Conservation (phyloP, 169 alveolate species). For the Cryptosporidium viatorum region DNA sequence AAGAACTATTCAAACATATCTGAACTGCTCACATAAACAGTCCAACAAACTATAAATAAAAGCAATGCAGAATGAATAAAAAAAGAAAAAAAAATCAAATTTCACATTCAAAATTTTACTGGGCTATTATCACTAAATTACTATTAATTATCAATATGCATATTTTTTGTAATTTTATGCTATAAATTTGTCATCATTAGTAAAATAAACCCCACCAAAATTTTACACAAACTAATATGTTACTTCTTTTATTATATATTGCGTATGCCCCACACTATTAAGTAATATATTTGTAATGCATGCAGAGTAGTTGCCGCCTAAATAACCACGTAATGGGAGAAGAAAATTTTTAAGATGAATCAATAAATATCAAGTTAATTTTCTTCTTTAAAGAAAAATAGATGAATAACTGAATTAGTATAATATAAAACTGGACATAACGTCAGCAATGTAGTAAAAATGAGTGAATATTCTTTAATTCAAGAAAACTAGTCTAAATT, state of each 20-base stretch:
- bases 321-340: not conserved
- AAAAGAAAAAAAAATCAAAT: no score
- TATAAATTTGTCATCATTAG: not conserved
- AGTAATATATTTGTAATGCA: not conserved
- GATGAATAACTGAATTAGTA: not conserved
- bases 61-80: no score
- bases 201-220: not conserved
- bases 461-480: not conserved
- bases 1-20: not conserved
- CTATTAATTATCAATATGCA: not conserved
- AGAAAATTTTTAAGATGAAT: no score
- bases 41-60: not conserved
- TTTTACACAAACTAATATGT: not conserved
- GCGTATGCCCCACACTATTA: not conserved
- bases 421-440: not conserved
- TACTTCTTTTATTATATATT: no score
- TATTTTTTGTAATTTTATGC: no score
- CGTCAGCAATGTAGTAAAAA: not conserved
- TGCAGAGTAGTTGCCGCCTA: not conserved
- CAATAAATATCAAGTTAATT: no score
- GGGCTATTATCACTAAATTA: not conserved
- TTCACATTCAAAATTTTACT: no score
- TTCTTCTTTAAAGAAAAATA: no score
- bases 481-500: slow-evolving; percentile 14
- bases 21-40: no score